A percentile compares a stretch with the other conserved stretches of the same genome.
Conservation (phyloP, 2,329 filamentous ascomycete species). For the Epichloe bromicola region DNA sequence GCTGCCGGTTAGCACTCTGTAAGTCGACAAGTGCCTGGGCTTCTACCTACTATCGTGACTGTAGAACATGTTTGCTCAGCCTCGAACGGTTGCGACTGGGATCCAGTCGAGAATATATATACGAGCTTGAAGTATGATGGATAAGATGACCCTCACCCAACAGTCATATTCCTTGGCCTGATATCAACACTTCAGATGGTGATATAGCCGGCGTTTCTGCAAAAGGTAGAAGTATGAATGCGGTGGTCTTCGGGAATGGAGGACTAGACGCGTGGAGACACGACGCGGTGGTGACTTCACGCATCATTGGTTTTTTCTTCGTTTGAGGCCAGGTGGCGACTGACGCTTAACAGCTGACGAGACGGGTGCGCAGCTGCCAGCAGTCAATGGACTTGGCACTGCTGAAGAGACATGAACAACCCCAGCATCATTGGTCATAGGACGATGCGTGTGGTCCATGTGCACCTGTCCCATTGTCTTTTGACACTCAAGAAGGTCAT, state of each 20-base stretch:
- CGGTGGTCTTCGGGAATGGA: background rate
- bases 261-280: background rate
- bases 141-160: background rate
- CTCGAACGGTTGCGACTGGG: no score
- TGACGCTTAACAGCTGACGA: background rate
- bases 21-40: background rate
- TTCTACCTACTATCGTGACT: slow-evolving; percentile 65
- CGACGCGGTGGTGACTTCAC: background rate
- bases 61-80: slow-evolving; percentile 62
- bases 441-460: background rate
- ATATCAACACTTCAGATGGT: background rate
- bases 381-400: background rate
- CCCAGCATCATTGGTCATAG: background rate
- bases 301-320: background rate
- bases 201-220: background rate
- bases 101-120: background rate
- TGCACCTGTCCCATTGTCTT: background rate
- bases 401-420: background rate
- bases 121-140: background rate
- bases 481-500: background rate
- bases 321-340: background rate
- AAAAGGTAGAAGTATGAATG: background rate
- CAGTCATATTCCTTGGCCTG: background rate
- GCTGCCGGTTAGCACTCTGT: slow-evolving; percentile 12
- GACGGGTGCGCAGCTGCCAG: background rate